Conservation (phyloP, 2,329 filamentous ascomycete species). For the Verticillium dahliae region DNA sequence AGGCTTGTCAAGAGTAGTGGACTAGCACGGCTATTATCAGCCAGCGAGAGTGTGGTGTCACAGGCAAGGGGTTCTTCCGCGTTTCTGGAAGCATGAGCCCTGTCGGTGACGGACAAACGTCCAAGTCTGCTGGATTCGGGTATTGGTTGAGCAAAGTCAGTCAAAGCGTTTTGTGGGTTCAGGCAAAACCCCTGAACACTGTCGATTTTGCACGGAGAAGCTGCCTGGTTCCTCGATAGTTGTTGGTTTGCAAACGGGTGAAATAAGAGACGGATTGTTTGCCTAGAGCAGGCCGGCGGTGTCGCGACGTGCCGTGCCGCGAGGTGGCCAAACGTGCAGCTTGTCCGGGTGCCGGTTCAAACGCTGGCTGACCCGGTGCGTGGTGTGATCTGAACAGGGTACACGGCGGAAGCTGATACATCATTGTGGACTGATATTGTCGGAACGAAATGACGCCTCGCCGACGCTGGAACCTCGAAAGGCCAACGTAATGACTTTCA, state of each 20-base stretch:
- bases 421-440: slow-evolving; percentile 13
- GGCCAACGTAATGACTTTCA: background rate
- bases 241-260: no score
- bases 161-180: background rate
- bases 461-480: background rate
- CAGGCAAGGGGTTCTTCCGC: slow-evolving; percentile 3
- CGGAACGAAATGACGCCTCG: slow-evolving; percentile 12
- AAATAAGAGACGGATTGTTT: background rate
- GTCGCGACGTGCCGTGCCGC: background rate
- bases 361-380: background rate
- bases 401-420: slow-evolving; percentile 1
- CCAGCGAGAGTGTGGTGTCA: background rate
- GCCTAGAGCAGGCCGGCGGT: background rate
- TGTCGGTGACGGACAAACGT: slow-evolving; percentile 1
- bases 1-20: background rate
- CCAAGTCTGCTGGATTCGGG: slow-evolving; percentile 6
- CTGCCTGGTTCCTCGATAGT: background rate
- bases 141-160: slow-evolving; percentile 3
- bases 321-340: background rate
- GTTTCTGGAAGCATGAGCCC: slow-evolving; percentile 9
- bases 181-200: background rate
- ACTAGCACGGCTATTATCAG: background rate
- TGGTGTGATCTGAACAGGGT: slow-evolving; percentile 3
- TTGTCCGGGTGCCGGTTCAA: background rate
- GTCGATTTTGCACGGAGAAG: background rate